phyloP scores from a whole-genome alignment of 78 protist genomes.

The Chrysochromulina parva region DNA sequence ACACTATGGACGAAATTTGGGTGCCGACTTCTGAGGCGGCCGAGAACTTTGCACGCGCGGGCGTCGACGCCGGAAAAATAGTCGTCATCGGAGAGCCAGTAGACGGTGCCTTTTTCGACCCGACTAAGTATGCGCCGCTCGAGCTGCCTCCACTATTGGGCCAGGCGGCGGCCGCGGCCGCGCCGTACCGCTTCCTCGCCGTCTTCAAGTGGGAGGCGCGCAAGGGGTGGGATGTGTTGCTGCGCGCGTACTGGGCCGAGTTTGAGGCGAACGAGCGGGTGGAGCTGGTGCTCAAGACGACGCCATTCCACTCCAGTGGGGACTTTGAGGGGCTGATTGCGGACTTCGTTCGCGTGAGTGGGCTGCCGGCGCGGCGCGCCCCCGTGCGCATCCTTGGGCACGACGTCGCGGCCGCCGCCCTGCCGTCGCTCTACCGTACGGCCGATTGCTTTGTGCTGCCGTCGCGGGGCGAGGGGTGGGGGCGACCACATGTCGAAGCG shows the following conservation, averaged over 20 bases:
- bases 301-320: background rate
- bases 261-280: background rate
- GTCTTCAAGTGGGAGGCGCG: constrained; percentile 56
- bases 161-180: background rate
- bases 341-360: background rate
- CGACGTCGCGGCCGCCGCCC: background rate
- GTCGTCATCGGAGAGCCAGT: constrained; percentile 44
- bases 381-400: background rate
- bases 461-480: constrained; percentile 53
- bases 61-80: constrained; percentile 30
- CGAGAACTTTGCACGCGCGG: constrained; percentile 29
- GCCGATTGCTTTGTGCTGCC: constrained; percentile 28
- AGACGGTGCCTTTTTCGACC: constrained; percentile 27
- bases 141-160: background rate
- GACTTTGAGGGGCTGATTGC: background rate
- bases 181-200: constrained; percentile 32
- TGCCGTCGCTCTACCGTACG: background rate
- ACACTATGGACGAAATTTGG: constrained; percentile 55
- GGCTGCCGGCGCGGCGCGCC: background rate
- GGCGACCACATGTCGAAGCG: constrained; percentile 63
- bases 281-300: background rate
- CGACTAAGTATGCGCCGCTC: background rate
- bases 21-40: constrained; percentile 44
- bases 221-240: constrained; percentile 60
- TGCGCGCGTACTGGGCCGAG: constrained; percentile 35